Percentiles rank a stretch among this genome's conserved stretches.
Evolutionary conservation across 1,284 basidiomycete species (phyloP).

Genomic region (Rhodotorula sp.): DNA sequence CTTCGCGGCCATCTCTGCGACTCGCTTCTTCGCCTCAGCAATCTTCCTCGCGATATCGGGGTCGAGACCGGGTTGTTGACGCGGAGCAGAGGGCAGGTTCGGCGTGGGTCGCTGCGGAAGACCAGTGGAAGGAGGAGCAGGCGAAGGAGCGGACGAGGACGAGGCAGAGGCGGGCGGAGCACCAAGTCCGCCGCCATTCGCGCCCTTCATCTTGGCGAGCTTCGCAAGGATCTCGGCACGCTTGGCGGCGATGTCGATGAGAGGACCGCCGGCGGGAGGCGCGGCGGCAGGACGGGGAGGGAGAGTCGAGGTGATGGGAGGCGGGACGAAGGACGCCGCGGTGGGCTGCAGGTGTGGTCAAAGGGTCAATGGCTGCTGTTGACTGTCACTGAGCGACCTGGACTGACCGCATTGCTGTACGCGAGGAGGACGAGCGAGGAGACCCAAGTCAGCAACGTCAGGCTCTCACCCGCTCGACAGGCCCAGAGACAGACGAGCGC

Average conservation of each 20-base stretch:
- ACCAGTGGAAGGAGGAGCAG: not conserved
- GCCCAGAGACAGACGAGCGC: not conserved
- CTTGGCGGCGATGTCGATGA: constrained; percentile 41
- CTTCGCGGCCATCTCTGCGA: constrained; percentile 42
- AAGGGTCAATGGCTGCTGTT: not conserved
- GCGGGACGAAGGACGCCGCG: constrained; percentile 39
- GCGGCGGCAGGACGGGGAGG: constrained; percentile 9
- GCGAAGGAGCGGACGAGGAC: constrained; percentile 3
- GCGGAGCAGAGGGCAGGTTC: constrained; percentile 14
- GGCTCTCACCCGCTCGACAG: fast-evolving
- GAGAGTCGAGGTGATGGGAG: constrained; percentile 19
- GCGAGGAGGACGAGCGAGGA: not conserved
- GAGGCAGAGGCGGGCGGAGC: constrained; percentile 5
- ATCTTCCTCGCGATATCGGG: constrained; percentile 38
- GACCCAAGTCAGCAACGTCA: constrained; percentile 3
- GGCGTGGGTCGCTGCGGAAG: not conserved
- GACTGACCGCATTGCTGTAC: constrained; percentile 30
- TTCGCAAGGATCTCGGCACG: constrained; percentile 39
- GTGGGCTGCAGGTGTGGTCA: constrained; percentile 14
- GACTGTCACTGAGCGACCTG: fast-evolving
- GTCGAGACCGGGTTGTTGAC: constrained; percentile 23
- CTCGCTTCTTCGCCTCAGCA: constrained; percentile 44
- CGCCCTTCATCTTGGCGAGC: constrained; percentile 39
- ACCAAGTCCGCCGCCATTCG: not conserved
- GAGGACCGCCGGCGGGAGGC: constrained; percentile 7